These are phyloP conservation scores for Pelargonium cotyledonis DNA, from an alignment of 441 rosid species.

Conservation along the genomic window DNA sequence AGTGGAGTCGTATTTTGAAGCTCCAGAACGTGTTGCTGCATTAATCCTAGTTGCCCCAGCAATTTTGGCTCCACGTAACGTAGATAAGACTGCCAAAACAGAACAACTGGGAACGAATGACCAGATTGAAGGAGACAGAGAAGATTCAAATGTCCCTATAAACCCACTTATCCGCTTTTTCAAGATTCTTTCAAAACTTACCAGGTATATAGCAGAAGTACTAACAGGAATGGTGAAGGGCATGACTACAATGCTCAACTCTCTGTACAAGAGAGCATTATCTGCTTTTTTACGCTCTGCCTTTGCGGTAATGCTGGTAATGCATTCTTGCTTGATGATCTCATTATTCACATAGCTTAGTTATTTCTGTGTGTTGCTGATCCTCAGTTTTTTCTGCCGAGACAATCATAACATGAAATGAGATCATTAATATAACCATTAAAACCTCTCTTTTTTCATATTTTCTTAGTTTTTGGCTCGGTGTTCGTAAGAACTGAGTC, in stretches of 20 bases:
- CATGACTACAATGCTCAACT: slow-evolving; percentile 43
- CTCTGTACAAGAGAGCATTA: slow-evolving; percentile 54
- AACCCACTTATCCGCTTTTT: slow-evolving; percentile 28
- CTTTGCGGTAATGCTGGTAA: slow-evolving; percentile 73
- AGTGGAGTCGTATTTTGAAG: slow-evolving; percentile 71
- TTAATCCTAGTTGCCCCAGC: slow-evolving; percentile 91
- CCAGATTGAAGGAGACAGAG: slow-evolving; percentile 26
- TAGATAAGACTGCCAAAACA: slow-evolving; percentile 24
- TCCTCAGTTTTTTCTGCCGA: background rate
- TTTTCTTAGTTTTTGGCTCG: background rate
- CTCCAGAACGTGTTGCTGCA: slow-evolving; percentile 83
- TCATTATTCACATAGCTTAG: slow-evolving; percentile 11
- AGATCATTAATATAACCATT: background rate
- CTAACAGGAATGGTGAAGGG: slow-evolving; percentile 35
- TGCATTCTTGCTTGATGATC: slow-evolving; percentile 11
- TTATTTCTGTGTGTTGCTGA: background rate
- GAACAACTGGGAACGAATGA: slow-evolving; percentile 21
- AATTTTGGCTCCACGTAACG: slow-evolving; percentile 54
- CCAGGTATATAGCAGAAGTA: slow-evolving; percentile 26
- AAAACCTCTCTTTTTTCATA: background rate
- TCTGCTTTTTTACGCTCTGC: slow-evolving; percentile 55
- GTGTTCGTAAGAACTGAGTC: background rate
- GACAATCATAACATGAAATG: background rate
- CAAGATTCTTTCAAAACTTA: slow-evolving; percentile 29
- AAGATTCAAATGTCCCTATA: slow-evolving; percentile 16